Evolutionary conservation across 202 grass and related monocot genomes (phyloP), one percentile per base, ranked within the genome.

Genomic region (Thinopyrum obtusiflorum): DNA sequence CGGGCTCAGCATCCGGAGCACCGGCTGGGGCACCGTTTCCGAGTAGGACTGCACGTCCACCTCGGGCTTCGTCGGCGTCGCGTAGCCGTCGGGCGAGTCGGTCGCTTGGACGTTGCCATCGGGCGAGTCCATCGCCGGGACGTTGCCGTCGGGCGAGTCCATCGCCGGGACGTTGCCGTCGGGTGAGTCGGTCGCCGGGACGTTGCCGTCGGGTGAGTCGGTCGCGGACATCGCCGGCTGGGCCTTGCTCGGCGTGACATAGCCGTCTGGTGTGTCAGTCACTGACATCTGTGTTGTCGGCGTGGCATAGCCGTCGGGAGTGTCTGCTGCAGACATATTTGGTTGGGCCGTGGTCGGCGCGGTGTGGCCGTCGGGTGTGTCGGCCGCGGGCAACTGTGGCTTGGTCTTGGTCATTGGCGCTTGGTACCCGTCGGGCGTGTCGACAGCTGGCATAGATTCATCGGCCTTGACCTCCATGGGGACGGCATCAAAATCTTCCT

Each of bases 1-100:
- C 12, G 86, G 88, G 78, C 39, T 89, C 53, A 86, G 83, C 36
- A 69, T 4, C 2, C 28, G 5, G 0, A 36, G 9, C 21, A 77
- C 13, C 28, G 82, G 71, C 37, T 11, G 32, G 17, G 14, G 26
- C 44, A 61, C 29, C 76, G 84, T 68, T n/a, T 69, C 77, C 0
- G 26, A 18, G 6, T 57, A 33, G 39, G 37, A 72, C 36, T 40
- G 69, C 85, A 83, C 57, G 13, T 6, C 36, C 4, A 39, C 4
- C 36, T 28, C n/a, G 15, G 61, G 42, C 23, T 46, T 75, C 32
- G 3, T 18, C 8, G 36, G 29, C 2, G 63, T 11, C 4, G n/a
- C 13, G 72, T 70, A 32, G 51, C 15, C 37, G 12, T 66, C 32
- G 2, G 74, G 20, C 15, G 14, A 29, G 28, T 44, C 39, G 3